Conservation (phyloP, 495 filamentous ascomycete species). For the Aspergillus nanangensis region DNA sequence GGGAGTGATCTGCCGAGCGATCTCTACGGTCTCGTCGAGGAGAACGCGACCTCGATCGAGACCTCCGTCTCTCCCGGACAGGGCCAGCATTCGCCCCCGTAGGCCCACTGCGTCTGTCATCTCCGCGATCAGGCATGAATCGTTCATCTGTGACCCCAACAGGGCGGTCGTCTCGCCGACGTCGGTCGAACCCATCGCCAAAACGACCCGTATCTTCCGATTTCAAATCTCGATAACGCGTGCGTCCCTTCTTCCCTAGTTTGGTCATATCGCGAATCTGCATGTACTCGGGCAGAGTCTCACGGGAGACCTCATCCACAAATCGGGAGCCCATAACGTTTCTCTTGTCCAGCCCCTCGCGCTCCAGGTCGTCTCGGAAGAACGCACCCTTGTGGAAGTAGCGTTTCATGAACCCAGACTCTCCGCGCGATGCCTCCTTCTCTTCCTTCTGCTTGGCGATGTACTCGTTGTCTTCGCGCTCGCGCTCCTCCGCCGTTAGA, state of each 20-base stretch:
- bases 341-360: constrained; percentile 65
- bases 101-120: constrained; percentile 32
- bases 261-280: constrained; percentile 93
- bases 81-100: constrained; percentile 49
- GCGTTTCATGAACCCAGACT: constrained; percentile 90
- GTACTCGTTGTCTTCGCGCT: constrained; percentile 78
- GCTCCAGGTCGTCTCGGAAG: constrained; percentile 75
- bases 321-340: constrained; percentile 79
- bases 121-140: constrained; percentile 60
- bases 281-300: constrained; percentile 85
- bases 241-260: constrained; percentile 86
- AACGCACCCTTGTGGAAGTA: constrained; percentile 98
- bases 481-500: constrained; percentile 81
- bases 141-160: constrained; percentile 59
- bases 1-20: constrained; percentile 46
- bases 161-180: constrained; percentile 37
- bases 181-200: constrained; percentile 56
- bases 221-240: constrained; percentile 82
- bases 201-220: constrained; percentile 89
- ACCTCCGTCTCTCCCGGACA: constrained; percentile 35
- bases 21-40: constrained; percentile 32
- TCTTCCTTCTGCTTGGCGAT: constrained; percentile 80
- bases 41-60: constrained; percentile 31
- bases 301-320: constrained; percentile 72
- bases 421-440: constrained; percentile 70